phyloP scores from a whole-genome alignment of 164 flowering plant genomes.

The Annona squamosa region DNA sequence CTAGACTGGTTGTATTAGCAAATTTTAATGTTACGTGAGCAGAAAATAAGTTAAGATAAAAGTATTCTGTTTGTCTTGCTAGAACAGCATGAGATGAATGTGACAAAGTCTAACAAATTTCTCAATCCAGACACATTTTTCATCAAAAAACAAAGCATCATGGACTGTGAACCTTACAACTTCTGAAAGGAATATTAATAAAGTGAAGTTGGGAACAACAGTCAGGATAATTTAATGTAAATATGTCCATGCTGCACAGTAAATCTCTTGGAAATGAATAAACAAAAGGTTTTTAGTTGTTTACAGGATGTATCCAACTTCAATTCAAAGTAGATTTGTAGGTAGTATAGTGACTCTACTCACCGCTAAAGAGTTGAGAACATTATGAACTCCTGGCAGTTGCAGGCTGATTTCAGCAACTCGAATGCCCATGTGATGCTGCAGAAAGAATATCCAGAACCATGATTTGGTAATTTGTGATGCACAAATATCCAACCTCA shows the following conservation, averaged over 20 bases:
- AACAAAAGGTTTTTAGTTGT: background rate
- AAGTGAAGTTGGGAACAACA: background rate
- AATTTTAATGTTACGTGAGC: background rate
- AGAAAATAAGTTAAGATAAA: background rate
- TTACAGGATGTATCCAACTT: background rate
- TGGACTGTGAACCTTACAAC: background rate
- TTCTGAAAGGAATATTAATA: background rate
- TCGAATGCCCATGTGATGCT: constrained; percentile 32
- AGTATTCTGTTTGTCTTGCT: background rate
- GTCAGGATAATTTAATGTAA: background rate
- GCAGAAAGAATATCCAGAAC: constrained; percentile 13
- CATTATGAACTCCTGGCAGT: constrained; percentile 40
- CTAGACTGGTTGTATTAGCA: background rate
- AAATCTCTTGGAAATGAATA: background rate
- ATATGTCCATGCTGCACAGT: background rate
- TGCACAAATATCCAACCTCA: background rate
- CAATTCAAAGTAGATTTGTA: background rate
- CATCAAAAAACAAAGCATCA: background rate
- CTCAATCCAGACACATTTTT: background rate
- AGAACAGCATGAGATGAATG: background rate
- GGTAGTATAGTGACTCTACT: constrained; percentile 8
- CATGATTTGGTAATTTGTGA: background rate
- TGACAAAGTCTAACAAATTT: background rate
- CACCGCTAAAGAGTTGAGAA: constrained; percentile 44
- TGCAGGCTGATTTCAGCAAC: constrained; percentile 36